Base-by-base conservation (phyloP, 352 stramenopile species). In the Phytopythium kandeliae region DNA sequence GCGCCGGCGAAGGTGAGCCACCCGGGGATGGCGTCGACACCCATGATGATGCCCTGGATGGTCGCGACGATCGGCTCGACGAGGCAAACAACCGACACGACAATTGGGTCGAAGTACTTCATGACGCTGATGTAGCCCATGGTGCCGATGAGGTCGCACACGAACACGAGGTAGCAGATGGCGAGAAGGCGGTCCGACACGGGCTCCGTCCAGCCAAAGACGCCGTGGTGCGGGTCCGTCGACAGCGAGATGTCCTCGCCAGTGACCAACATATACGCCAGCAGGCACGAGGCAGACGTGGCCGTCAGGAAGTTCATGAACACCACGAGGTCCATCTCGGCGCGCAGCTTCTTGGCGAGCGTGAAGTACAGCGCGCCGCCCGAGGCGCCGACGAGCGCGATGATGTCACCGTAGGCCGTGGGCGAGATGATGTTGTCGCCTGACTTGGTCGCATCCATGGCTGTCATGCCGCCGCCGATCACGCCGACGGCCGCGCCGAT, bases 101-200 rank as follows among this genome's bases (percentile, higher is more conserved):
- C 84, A 47, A 97, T 90, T 22, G 86, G 78, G 56, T 96, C 86
- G 57, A 97, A 97, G 67, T 97, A 96, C 56, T 97, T 96, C 78
- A 97, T 90, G 38, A 95, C 85, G 36, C 74, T 87, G 58, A 97
- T 81, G 69, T 94, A 97, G 15, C 87, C 87, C 65, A 89, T 93
- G 12, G 84, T 96, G 41, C 88, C 86, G 21, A 96, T 71, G 44
- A 87, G 65, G 61, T 95, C 90, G 53, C 88, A 95, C 36, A 96
- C 57, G 28, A 96, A 76, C 43, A 91, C 82, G 28, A 96, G 74
- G 61, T 91, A 96, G 26, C 84, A 52, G 37, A 88, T 69, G n/a
- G 92, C 65, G 19, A 79, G 46, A 15, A 97, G 52, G 13, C 85
- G 76, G 43, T 86, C 43, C 17, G 65, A 41, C 15, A 60, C 60